phyloP scores from a whole-genome alignment of 306 rosid species.

The Oxytropis ochrocephala region DNA sequence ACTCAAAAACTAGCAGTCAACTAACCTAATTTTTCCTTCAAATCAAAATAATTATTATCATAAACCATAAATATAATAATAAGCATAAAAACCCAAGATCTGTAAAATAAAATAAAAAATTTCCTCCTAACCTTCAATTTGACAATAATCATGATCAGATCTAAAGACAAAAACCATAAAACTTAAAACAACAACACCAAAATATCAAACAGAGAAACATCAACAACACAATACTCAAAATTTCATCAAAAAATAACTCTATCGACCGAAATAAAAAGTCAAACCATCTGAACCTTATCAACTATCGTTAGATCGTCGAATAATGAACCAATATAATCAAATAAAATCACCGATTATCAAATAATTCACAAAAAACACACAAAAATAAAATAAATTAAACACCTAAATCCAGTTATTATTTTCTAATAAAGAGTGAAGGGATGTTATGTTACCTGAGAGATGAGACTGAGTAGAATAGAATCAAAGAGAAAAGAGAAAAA shows the following conservation, averaged over 20 bases:
- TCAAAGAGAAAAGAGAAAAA: not conserved
- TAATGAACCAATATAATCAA: not conserved
- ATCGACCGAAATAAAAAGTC: not conserved
- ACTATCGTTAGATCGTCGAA: not conserved
- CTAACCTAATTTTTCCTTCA: not conserved
- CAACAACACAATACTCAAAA: not conserved
- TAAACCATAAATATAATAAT: not conserved
- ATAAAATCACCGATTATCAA: constrained; percentile 5
- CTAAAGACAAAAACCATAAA: not conserved
- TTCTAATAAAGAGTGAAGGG: not conserved
- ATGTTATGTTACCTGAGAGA: not conserved
- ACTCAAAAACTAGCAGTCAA: constrained; percentile 8
- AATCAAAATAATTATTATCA: not conserved
- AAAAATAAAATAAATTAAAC: not conserved
- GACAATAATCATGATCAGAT: constrained; percentile 1
- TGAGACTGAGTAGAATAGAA: not conserved
- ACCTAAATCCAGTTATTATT: not conserved
- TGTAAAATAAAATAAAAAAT: not conserved
- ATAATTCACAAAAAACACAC: not conserved
- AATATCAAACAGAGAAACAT: not conserved
- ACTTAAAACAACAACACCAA: not conserved
- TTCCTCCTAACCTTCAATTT: not conserved
- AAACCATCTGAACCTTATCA: not conserved
- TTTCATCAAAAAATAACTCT: not conserved
- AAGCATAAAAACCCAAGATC: not conserved